Evolutionary conservation across 768 basidiomycete species (phyloP).

Genomic region (Termitomyces sp.): DNA sequence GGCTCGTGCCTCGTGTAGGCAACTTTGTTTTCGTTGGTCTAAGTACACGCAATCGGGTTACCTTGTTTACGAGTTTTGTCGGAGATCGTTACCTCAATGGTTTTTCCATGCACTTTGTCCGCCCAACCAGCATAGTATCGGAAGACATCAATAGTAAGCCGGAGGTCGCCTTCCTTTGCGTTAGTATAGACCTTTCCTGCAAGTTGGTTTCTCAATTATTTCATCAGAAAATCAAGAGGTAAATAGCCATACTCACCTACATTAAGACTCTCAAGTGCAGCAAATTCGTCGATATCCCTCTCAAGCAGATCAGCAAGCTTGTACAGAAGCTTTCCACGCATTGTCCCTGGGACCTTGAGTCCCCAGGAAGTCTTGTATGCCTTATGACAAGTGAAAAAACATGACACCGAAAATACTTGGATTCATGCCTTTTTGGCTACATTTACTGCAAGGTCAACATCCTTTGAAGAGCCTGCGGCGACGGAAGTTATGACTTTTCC

Average conservation of each 20-base stretch:
- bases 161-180: conserved; percentile 37
- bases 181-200: conserved; percentile 49
- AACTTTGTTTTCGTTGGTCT: conserved; percentile 23
- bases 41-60: background rate
- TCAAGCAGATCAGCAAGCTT: too few relatives aligned
- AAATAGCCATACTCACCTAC: conserved; percentile 14
- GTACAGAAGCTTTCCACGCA: conserved; percentile 5
- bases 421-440: conserved; percentile 42
- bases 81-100: conserved; percentile 40
- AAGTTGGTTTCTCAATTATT: background rate
- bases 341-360: conserved; percentile 40
- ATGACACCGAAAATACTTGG: background rate
- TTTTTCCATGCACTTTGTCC: conserved; percentile 72
- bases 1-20: conserved; percentile 47
- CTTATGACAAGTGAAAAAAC: conserved; percentile 4
- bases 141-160: conserved; percentile 38
- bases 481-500: conserved; percentile 52
- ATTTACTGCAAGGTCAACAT: conserved; percentile 59
- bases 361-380: conserved; percentile 61
- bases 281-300: too few relatives aligned
- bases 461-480: conserved; percentile 48
- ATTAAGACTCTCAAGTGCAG: conserved; percentile 15
- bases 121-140: conserved; percentile 85
- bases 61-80: background rate
- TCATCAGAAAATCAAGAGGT: too few relatives aligned